Base-by-base conservation (phyloP, 768 basidiomycete genomes). In the Asterophora parasitica region DNA sequence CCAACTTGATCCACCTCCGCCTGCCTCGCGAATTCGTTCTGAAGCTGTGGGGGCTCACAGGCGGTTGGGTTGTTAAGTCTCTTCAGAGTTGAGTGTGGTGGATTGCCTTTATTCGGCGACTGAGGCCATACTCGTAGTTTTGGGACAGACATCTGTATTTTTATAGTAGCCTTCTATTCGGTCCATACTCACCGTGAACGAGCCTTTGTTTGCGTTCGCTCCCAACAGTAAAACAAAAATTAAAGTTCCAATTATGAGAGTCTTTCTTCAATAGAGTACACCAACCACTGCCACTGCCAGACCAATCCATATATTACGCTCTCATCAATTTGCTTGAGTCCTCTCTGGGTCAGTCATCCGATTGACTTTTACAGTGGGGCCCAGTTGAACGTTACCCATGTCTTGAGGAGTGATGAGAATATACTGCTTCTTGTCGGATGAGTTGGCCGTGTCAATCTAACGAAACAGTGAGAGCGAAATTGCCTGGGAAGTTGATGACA, bases 401-500 rank as follows among this genome's bases (percentile, higher is more conserved):
- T 89, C 88, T 57, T 91, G 89, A n/a, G 95, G 95, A 1, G 94
- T 96, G 62, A 98, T 97, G 37, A 98, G 75, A 44, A 98, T 82
- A 61, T 92, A 95, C 65, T 98, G 95, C 58, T 90, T 92, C 67
- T 83, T 82, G 64, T 92, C 83, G 6, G 86, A 87, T 7, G 80
- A 76, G 57, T 88, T 91, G 7, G 94, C 94, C 1, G 88, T 90
- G 20, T 93, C 91, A 54, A 94, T 88, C 90, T 91, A 48, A 11
- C 4, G 35, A 55, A 50, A 45, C 40, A n/a, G 26, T 33, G 3
- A 20, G 37, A 13, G 39, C 36, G 8, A 10, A 26, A 15, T 33
- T 12, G 45, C 17, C 12, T 19, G 12, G 8, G 9, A 42, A 44
- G 32, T 34, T 17, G 39, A 30, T 36, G 15, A 10, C n/a, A 61